Conservation (phyloP, 257 asterid genomes). For the Solanum commersonii region DNA sequence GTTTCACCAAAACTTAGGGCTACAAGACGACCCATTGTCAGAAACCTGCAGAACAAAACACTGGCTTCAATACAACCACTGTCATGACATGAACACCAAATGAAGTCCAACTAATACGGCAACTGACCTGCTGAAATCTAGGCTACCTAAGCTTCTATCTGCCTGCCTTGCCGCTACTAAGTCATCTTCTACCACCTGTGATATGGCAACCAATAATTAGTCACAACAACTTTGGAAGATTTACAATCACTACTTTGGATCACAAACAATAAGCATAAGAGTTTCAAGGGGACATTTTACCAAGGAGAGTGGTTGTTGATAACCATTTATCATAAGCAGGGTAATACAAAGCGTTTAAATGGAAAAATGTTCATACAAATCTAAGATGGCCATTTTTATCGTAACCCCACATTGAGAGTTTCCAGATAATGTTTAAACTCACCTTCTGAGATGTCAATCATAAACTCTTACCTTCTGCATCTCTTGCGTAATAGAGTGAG, state of each 20-base stretch:
- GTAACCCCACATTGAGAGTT: background rate
- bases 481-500: constrained; percentile 60
- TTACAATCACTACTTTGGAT: background rate
- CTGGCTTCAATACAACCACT: background rate
- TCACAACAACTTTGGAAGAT: background rate
- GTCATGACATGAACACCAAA: background rate
- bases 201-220: background rate
- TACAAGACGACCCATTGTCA: constrained; percentile 72
- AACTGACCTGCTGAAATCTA: constrained; percentile 75
- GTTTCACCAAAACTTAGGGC: constrained; percentile 73
- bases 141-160: constrained; percentile 71
- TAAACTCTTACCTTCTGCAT: constrained; percentile 56
- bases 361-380: background rate
- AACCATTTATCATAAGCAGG: background rate
- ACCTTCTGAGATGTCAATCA: background rate
- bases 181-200: constrained; percentile 75
- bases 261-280: background rate
- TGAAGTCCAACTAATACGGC: background rate
- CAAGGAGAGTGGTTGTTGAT: background rate
- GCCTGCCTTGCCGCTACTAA: constrained; percentile 83
- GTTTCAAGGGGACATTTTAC: background rate
- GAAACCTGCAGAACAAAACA: constrained; percentile 46
- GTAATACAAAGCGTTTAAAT: background rate
- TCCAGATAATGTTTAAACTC: background rate
- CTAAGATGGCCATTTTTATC: background rate